Evolutionary conservation across 371 early-diverging fungal species (phyloP).

Genomic region (Choanephora cucurbitarum): DNA sequence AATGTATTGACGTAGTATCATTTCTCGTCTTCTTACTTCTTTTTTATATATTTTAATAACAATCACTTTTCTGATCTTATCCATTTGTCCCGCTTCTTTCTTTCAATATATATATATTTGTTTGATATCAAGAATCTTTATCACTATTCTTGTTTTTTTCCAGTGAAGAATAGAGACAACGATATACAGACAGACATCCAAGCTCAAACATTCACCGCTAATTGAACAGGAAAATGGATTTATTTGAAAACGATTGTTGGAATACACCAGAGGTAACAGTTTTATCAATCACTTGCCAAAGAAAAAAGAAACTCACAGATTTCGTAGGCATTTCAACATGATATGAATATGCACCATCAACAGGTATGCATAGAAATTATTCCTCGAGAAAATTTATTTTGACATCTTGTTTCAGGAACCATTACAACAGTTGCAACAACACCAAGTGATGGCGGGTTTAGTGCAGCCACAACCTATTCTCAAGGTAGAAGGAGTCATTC

Average conservation of each 20-base stretch:
- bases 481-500: constrained; percentile 18
- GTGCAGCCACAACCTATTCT: constrained; percentile 19
- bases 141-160: no score
- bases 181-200: no score
- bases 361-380: constrained; percentile 1
- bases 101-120: no score
- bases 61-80: no score
- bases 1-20: no score
- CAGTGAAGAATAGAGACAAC: no score
- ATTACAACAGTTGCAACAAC: neutral
- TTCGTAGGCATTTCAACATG: neutral
- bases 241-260: neutral
- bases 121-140: no score
- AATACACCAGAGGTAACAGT: neutral
- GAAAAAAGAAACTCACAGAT: neutral
- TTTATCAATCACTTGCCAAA: neutral
- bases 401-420: neutral
- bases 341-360: constrained; percentile 7
- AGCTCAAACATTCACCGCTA: no score
- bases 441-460: constrained; percentile 15
- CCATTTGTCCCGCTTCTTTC: no score
- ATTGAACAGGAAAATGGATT: neutral
- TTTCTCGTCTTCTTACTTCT: no score
- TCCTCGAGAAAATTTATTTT: neutral
- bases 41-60: no score